Base-by-base conservation (phyloP, 2,329 filamentous ascomycete genomes). In the Microdochium nivale region DNA sequence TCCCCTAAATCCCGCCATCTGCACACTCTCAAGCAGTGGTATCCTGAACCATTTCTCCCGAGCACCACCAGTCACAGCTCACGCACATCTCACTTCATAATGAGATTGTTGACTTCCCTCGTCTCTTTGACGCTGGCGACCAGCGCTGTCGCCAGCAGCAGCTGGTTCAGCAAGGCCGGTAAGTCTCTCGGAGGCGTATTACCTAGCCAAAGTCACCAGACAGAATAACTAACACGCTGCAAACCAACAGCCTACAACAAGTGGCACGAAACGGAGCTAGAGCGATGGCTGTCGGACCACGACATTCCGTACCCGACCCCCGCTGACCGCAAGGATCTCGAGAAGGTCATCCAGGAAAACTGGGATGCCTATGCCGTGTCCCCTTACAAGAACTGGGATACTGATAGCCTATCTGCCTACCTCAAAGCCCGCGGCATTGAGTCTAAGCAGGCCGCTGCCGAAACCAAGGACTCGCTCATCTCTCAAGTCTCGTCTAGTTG, bases 191-290 rank as follows among this genome's bases (percentile, higher is more conserved):
- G 8, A 44, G 7, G 11, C 14, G 49, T 52, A 52, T 27, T 47
- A 49, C 53, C 54, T 32, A 37, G 35, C 52, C 47, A 52, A 19
- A 49, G n/a, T 14, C 37, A 16, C 48, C 27, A 52, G 49, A 25
- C 25, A 27, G 47, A 30, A 50, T 35, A 52, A n/a, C 59, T 68
- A 55, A 69, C 56, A 51, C 44, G 50, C 52, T 54, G 57, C 65
- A n/a, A n/a, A n/a, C 54, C 56, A 59, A 48, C 64, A 96, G 92
- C 86, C 16, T 97, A 97, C 78, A 96, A 97, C 74, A 96, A 94
- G 69, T 99, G 94, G 94, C 92, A 97, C 63, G 86, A 97, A 76
- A 95, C 89, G 23, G 94, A 99, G 78, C 83, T 99, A 27, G 92
- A 99, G 75, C 83, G 91, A 63, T 99, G 94, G 94, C 83, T 99